These are phyloP conservation scores for Mycena amicta DNA, from an alignment of 768 basidiomycete species.

Conservation along the genomic window DNA sequence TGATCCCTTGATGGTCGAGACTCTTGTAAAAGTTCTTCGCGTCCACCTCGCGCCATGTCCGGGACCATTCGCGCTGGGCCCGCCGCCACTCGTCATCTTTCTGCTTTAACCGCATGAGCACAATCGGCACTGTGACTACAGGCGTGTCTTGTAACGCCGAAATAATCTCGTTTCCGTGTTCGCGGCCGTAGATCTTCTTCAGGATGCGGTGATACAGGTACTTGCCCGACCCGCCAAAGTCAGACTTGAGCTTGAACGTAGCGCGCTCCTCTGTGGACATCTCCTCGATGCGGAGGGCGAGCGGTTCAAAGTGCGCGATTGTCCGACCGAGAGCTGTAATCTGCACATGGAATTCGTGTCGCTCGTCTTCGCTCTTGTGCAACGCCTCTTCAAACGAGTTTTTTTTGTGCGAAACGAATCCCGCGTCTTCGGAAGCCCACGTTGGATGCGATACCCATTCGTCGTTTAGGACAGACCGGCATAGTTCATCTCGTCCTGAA, in stretches of 20 bases:
- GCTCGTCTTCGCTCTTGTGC: constrained; percentile 96
- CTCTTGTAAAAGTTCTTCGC: constrained; percentile 98
- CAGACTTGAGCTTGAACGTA: constrained; percentile 77
- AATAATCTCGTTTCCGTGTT: constrained; percentile 73
- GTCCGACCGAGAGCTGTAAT: constrained; percentile 90
- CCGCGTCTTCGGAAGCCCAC: constrained; percentile 96
- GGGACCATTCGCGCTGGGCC: constrained; percentile 92
- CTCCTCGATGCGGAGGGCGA: constrained; percentile 79
- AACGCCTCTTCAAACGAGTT: constrained; percentile 94
- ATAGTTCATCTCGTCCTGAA: constrained; percentile 92
- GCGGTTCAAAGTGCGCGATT: constrained; percentile 88
- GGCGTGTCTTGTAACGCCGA: constrained; percentile 92
- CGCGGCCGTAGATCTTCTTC: constrained; percentile 91
- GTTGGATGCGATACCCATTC: constrained; percentile 99
- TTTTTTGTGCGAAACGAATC: constrained; percentile 94
- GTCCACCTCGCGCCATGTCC: constrained; percentile 96
- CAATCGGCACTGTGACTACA: constrained; percentile 87
- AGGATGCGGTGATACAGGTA: constrained; percentile 89
- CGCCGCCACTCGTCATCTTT: constrained; percentile 98
- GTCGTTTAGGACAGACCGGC: constrained; percentile 95
- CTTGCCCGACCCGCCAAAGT: constrained; percentile 88
- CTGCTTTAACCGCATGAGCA: constrained; percentile 83
- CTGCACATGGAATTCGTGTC: constrained; percentile 96
- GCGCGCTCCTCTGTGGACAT: constrained; percentile 89
- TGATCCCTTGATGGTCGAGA: constrained; percentile 93